Percentiles rank a stretch among this genome's conserved stretches.
These are phyloP conservation scores for Aciculosporium take DNA, from an alignment of 2,329 filamentous ascomycete genomes.

Conservation along the genomic window DNA sequence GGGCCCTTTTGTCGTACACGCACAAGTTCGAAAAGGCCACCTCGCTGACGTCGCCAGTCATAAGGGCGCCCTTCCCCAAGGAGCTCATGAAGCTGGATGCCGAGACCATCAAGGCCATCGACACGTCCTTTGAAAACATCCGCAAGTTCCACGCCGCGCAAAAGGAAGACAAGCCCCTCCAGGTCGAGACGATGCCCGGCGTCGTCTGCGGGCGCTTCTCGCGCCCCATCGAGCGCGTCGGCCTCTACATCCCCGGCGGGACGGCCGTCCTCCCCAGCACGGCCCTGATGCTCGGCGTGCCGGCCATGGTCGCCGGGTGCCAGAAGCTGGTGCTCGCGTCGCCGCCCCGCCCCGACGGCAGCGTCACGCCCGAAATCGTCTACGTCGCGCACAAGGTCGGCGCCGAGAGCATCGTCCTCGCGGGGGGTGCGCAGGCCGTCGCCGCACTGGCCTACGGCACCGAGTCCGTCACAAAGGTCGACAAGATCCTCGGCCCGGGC, in stretches of 20 bases:
- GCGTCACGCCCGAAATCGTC: slow-evolving; percentile 89
- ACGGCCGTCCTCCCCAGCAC: slow-evolving; percentile 96
- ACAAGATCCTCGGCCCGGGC: slow-evolving; percentile 94
- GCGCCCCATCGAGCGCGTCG: slow-evolving; percentile 87
- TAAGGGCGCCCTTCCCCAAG: slow-evolving; percentile 76
- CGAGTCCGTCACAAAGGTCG: slow-evolving; percentile 85
- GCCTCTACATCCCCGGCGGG: slow-evolving; percentile 87
- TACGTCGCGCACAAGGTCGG: slow-evolving; percentile 96
- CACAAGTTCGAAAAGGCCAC: slow-evolving; percentile 98
- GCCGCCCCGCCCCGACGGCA: slow-evolving; percentile 77
- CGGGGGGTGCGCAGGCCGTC: slow-evolving; percentile 88
- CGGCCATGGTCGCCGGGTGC: slow-evolving; percentile 94
- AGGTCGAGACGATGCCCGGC: slow-evolving; percentile 95
- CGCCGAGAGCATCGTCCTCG: slow-evolving; percentile 88
- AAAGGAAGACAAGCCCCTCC: slow-evolving; percentile 64
- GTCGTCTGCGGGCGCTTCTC: slow-evolving; percentile 89
- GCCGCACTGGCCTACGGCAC: slow-evolving; percentile 97
- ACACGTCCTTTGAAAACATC: slow-evolving; percentile 89
- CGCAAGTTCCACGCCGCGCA: slow-evolving; percentile 87
- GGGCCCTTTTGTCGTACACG: slow-evolving; percentile 79
- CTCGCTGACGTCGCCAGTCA: slow-evolving; percentile 73
- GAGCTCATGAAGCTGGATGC: slow-evolving; percentile 71
- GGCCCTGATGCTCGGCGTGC: slow-evolving; percentile 93
- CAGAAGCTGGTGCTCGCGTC: slow-evolving; percentile 88
- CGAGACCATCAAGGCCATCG: slow-evolving; percentile 85